Base-by-base conservation (phyloP, 306 rosid genomes). In the Arachis stenosperma region DNA sequence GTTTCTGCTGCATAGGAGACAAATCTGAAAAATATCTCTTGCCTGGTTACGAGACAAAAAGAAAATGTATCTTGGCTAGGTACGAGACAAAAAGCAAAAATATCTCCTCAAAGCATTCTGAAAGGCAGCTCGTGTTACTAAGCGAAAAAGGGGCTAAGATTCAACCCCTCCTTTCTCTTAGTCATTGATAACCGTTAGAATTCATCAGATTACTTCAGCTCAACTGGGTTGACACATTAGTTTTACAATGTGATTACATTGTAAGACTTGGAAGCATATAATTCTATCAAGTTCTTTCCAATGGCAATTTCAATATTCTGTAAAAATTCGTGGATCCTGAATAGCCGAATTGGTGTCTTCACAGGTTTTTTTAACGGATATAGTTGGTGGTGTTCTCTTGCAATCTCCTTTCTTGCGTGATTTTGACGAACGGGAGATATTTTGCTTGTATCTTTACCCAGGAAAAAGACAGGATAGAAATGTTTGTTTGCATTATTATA, bases 351-450 rank as follows among this genome's bases (percentile, higher is more conserved):
- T 47, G 56, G 10, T 65, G n/a, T 73, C 13, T 37, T 78, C 63
- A 37, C 90, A 94, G 98, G 81, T 94, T 73, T 71, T 78, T 65
- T 75, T 92, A 41, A 71, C 67, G 81, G 88, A 84, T 67, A 50
- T 88, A 75, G 75, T 75, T 76, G 98, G 97, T 61, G 89, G 92
- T 22, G 86, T 88, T 71, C 85, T 94, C 61, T 71, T 91, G 78
- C 97, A 94, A 84, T 84, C 95, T 48, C 97, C 98, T 6, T 84
- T 82, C 82, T 87, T 91, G 66, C 87, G 87, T 58, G 97, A 94
- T 84, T 83, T 84, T 61, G 98, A 94, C 68, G 90, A 89, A 46
- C 85, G 96, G 65, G 97, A 91, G 83, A 88, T 85, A 79, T 91
- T 94, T 74, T 94, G 96, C 87, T 75, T 94, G 67, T 84, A 94